Percentiles rank a stretch among this genome's conserved stretches.
Conservation (phyloP, 2,329 filamentous ascomycete species). For the Diplocarpon rosae region DNA sequence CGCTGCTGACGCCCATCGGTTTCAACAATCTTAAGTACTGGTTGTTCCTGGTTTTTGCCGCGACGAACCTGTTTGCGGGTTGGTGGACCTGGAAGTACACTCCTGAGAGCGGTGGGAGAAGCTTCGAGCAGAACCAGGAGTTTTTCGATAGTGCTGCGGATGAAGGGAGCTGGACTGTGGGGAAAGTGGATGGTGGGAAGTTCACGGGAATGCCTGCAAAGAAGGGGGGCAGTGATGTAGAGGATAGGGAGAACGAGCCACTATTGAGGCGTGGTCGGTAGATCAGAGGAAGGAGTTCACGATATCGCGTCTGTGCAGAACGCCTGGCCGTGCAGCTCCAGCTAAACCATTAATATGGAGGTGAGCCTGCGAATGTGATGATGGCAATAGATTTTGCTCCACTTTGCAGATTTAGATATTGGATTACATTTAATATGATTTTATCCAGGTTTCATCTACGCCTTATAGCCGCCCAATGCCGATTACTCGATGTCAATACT, state of each 20-base stretch:
- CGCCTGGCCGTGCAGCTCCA: too few relatives aligned
- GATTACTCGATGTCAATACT: too few relatives aligned
- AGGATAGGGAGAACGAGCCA: constrained; percentile 8
- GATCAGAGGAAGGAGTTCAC: neutral
- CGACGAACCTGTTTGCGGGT: constrained; percentile 37
- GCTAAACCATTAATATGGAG: neutral
- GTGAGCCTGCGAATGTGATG: too few relatives aligned
- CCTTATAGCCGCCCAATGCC: too few relatives aligned
- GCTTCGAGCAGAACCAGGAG: constrained; percentile 43
- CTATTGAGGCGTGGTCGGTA: constrained; percentile 11
- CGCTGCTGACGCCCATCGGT: constrained; percentile 54
- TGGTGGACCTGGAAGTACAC: constrained; percentile 43
- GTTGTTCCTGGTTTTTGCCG: constrained; percentile 45
- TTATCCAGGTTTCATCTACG: too few relatives aligned
- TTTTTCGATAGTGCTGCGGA: constrained; percentile 35
- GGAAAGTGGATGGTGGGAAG: constrained; percentile 40
- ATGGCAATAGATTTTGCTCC: too few relatives aligned
- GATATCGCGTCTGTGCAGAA: neutral
- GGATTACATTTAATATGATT: too few relatives aligned
- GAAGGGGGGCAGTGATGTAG: constrained; percentile 8
- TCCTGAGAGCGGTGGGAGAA: constrained; percentile 46
- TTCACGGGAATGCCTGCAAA: constrained; percentile 26
- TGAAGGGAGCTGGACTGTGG: constrained; percentile 41
- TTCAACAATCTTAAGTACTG: constrained; percentile 47
- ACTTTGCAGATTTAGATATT: too few relatives aligned